Evolutionary conservation across 129 eudicot species (phyloP), one percentile per base, ranked within the genome.

Genomic region (Pseudognaphalium luteoalbum): DNA sequence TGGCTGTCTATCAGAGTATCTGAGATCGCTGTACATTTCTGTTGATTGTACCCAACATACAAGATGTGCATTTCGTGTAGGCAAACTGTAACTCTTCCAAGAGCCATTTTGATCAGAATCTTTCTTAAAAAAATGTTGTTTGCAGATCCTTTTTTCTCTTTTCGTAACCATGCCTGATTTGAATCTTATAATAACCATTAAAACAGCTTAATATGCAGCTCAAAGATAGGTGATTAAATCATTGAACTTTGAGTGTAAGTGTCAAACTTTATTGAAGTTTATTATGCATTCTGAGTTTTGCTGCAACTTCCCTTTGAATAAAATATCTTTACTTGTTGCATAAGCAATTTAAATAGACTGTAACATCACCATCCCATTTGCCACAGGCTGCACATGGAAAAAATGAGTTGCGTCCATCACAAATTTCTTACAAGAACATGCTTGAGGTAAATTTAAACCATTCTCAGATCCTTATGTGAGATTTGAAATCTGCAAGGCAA

Each of bases 341-440:
- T 22, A 28, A 19, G 64, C 65, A 16, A 42, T 32, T 39, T 35
- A 25, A 19, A 62, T 11, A 66, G n/a, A 25, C 41, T 19, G 51
- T 67, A 71, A 72, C 47, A 67, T 33, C 44, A 34, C 4, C 14
- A 17, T 61, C 71, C 66, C 78, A 62, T 77, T 34, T 83, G 67
- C 22, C 76, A 71, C 86, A 82, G 86, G 72, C 78, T 37, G 76
- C 82, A 21, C 79, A 78, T 66, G 86, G 76, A 76, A 77, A 66
- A 22, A 69, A 82, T 59, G 82, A 82, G 70, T 65, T 66, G 59
- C 70, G 74, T 20, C 72, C 68, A 67, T 69, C 68, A 34, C 75
- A 51, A 78, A n/a, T 82, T 32, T 54, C 86, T 58, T 68, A 50
- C 72, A 82, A 78, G 76, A 82, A 37, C 68, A 28, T 11, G 33